A percentile compares a stretch with the other conserved stretches of the same genome.
phyloP scores from a whole-genome alignment of 306 rosid genomes.

The Ormosia emarginata region DNA sequence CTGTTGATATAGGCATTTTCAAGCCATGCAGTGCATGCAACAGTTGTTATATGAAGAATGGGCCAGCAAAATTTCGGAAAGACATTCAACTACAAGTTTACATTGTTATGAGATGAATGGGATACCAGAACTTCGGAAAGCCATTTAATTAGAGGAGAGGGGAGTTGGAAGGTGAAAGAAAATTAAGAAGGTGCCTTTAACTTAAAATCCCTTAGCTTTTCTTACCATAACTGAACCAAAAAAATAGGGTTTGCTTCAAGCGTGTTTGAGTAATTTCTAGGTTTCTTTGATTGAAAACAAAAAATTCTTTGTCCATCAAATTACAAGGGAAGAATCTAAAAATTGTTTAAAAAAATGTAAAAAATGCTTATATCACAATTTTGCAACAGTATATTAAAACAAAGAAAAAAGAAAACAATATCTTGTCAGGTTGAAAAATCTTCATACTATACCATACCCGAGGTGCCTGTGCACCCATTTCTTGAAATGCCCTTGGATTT shows the following conservation, averaged over 20 bases:
- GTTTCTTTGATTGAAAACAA: conserved; percentile 10
- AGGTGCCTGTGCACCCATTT: conserved; percentile 97
- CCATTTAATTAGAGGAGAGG: neutral
- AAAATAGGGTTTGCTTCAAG: neutral
- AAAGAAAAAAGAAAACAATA: neutral
- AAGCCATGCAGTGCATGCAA: conserved; percentile 8
- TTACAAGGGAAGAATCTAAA: conserved; percentile 8
- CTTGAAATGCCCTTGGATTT: conserved; percentile 89
- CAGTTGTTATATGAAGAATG: conserved; percentile 6
- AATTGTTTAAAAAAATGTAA: neutral
- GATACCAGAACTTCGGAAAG: neutral
- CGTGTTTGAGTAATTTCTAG: neutral
- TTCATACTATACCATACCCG: conserved; percentile 61
- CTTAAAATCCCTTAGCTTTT: neutral
- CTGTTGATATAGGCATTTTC: conserved; percentile 8
- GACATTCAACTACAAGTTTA: conserved; percentile 19
- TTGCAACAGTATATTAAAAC: neutral
- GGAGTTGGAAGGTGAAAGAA: neutral
- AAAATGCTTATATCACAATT: neutral
- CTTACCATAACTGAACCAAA: conserved; percentile 12
- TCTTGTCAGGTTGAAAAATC: neutral
- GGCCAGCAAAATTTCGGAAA: neutral
- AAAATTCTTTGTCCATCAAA: neutral
- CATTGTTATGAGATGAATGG: neutral
- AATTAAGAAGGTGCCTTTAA: neutral